Conservation (phyloP, 441 rosid species). For the Erodium trifolium region DNA sequence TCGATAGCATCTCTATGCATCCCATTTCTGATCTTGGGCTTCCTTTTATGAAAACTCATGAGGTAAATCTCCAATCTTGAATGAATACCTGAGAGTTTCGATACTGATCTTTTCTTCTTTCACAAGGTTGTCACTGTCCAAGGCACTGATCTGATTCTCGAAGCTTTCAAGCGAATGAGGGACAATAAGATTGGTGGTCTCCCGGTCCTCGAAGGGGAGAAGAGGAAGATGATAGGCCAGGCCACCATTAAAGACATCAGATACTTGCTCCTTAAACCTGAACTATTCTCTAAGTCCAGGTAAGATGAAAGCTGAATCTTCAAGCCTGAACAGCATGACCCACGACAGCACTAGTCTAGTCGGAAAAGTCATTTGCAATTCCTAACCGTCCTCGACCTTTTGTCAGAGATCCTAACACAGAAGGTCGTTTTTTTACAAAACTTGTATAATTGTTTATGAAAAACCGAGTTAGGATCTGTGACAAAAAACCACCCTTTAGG, state of each 20-base stretch:
- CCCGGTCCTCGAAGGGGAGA: neutral
- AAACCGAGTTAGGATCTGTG: too few relatives aligned
- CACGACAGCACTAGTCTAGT: too few relatives aligned
- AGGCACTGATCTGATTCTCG: neutral
- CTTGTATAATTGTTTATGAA: too few relatives aligned
- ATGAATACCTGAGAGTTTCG: too few relatives aligned
- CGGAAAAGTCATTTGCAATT: too few relatives aligned
- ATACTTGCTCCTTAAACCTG: slow-evolving; percentile 2
- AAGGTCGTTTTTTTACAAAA: too few relatives aligned
- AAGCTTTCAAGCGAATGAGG: neutral
- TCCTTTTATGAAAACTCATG: slow-evolving; percentile 57
- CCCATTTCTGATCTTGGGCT: slow-evolving; percentile 70
- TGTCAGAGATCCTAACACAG: too few relatives aligned
- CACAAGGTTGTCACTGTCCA: neutral
- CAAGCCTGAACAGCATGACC: neutral
- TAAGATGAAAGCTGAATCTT: neutral
- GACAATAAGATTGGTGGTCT: neutral
- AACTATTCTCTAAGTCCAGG: neutral
- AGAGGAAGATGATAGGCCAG: neutral
- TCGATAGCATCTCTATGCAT: slow-evolving; percentile 52
- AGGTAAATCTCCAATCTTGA: slow-evolving; percentile 28
- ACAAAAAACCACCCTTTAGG: too few relatives aligned
- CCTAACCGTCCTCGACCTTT: too few relatives aligned
- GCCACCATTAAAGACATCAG: neutral
- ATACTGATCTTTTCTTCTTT: neutral